phyloP scores from a whole-genome alignment of 768 basidiomycete species.

The Trichaptum fuscoviolaceum region DNA sequence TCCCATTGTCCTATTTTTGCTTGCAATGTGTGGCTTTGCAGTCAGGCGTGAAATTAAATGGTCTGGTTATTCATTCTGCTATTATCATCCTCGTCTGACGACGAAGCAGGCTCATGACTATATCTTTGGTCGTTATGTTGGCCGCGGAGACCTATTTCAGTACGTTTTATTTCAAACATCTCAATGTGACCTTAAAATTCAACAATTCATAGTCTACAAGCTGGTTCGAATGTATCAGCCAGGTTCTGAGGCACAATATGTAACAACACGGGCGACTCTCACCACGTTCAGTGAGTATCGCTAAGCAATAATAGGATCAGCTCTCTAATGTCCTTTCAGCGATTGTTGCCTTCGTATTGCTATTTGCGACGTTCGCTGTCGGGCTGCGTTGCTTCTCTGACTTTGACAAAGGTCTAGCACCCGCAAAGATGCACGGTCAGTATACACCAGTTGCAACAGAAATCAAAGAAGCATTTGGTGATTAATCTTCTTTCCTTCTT shows the following conservation, averaged over 20 bases:
- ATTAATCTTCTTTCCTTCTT: conserved; percentile 23
- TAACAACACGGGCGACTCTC: conserved; percentile 71
- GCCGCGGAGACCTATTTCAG: conserved; percentile 65
- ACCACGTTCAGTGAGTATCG: conserved; percentile 68
- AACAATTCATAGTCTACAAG: conserved; percentile 59
- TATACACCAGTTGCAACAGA: conserved; percentile 27
- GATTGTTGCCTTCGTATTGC: conserved; percentile 66
- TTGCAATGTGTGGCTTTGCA: conserved; percentile 61
- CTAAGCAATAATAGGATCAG: background rate
- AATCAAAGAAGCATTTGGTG: conserved; percentile 28
- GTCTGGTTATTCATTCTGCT: conserved; percentile 31
- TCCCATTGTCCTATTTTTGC: conserved; percentile 65
- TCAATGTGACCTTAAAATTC: conserved; percentile 2
- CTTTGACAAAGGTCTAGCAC: conserved; percentile 73
- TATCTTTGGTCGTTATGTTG: conserved; percentile 71
- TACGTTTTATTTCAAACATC: conserved; percentile 13
- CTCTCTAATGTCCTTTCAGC: conserved; percentile 36
- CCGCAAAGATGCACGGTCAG: conserved; percentile 74
- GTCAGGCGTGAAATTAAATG: conserved; percentile 78
- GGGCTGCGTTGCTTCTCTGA: conserved; percentile 77
- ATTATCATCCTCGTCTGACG: background rate
- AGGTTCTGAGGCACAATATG: conserved; percentile 45
- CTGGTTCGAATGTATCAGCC: conserved; percentile 80
- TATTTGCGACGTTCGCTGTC: conserved; percentile 69
- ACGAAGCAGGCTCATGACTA: conserved; percentile 56